These are phyloP conservation scores for Trichoderma arundinaceum DNA, from an alignment of 2,329 filamentous ascomycete species.

Conservation along the genomic window DNA sequence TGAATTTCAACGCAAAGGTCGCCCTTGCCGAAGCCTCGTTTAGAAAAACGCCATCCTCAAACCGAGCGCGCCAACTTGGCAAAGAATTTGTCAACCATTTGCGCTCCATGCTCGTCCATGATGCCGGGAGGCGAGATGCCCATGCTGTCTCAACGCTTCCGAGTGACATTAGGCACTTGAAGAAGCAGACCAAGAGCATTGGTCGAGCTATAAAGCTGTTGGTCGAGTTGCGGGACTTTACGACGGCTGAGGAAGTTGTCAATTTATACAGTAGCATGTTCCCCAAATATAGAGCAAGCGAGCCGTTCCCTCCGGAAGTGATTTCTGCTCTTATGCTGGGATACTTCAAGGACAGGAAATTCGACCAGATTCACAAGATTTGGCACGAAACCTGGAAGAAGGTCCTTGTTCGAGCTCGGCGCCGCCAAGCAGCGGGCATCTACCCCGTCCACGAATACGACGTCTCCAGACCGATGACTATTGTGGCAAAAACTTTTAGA, in stretches of 20 bases:
- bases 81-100: conserved; percentile 43
- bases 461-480: conserved; percentile 55
- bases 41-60: conserved; percentile 36
- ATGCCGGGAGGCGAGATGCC: background rate
- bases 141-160: conserved; percentile 13
- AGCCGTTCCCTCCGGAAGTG: conserved; percentile 58
- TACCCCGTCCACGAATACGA: conserved; percentile 59
- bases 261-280: conserved; percentile 56
- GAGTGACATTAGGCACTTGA: conserved; percentile 36
- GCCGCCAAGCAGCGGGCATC: conserved; percentile 39
- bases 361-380: conserved; percentile 65
- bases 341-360: conserved; percentile 62
- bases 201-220: conserved; percentile 46
- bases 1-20: conserved; percentile 52
- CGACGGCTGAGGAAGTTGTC: conserved; percentile 63
- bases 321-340: conserved; percentile 71
- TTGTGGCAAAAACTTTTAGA: conserved; percentile 55
- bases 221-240: conserved; percentile 49
- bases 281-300: conserved; percentile 41
- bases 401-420: conserved; percentile 49
- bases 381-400: conserved; percentile 68
- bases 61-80: conserved; percentile 38
- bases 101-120: conserved; percentile 33
- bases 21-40: conserved; percentile 51
- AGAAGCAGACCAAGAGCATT: conserved; percentile 40